phyloP scores from a whole-genome alignment of 805 yeast genomes.

The Myxozyma mucilagina region DNA sequence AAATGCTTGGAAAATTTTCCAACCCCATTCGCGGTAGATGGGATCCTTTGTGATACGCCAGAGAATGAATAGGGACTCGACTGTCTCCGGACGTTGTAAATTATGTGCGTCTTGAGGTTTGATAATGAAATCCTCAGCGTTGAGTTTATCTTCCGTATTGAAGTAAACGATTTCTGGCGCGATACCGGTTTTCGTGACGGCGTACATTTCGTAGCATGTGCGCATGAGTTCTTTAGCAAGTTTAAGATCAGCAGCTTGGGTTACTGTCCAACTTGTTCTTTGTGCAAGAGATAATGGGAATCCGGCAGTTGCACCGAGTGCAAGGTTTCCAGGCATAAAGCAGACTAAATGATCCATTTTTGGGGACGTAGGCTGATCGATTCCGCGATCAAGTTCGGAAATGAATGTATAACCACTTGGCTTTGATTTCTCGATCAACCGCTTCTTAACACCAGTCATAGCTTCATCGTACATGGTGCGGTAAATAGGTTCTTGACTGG shows the following conservation, averaged over 20 bases:
- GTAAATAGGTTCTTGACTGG: conserved; percentile 59
- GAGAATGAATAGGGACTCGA: conserved; percentile 78
- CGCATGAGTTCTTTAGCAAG: conserved; percentile 73
- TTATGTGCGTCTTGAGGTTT: conserved; percentile 77
- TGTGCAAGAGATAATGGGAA: conserved; percentile 55
- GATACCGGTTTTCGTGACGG: conserved; percentile 70
- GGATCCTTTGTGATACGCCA: conserved; percentile 78
- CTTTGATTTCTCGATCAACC: conserved; percentile 58
- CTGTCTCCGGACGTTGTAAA: conserved; percentile 91
- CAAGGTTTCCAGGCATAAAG: conserved; percentile 84
- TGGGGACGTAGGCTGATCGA: conserved; percentile 56
- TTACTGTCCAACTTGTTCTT: conserved; percentile 54
- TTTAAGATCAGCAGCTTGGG: conserved; percentile 61
- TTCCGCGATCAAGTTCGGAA: conserved; percentile 75
- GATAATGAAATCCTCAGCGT: conserved; percentile 59
- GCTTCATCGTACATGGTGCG: conserved; percentile 74
- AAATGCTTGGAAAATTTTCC: conserved; percentile 76
- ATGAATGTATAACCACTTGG: conserved; percentile 64
- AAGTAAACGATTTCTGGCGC: conserved; percentile 89
- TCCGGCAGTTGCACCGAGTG: conserved; percentile 88
- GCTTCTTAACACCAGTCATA: conserved; percentile 71
- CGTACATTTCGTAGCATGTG: conserved; percentile 84
- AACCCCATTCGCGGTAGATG: conserved; percentile 78
- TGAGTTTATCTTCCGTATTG: conserved; percentile 49
- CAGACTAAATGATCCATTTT: conserved; percentile 95